Conservation (phyloP, 2,329 filamentous ascomycete genomes). For the Aciculosporium take region DNA sequence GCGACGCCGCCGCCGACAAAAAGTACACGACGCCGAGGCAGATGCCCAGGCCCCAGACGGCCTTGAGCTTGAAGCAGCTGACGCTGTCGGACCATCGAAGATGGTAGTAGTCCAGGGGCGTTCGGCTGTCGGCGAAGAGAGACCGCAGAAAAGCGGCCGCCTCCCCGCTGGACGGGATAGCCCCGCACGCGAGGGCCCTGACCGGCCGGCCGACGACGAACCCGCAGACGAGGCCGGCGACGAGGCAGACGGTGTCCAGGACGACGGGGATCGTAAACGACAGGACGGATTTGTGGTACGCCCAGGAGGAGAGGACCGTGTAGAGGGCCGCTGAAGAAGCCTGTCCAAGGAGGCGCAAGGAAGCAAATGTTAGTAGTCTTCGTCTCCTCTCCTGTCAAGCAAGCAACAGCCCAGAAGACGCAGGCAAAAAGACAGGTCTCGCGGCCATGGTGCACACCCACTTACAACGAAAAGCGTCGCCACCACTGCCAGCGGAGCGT, state of each 20-base stretch:
- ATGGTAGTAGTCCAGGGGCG: conserved; percentile 23
- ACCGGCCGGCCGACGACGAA: conserved; percentile 68
- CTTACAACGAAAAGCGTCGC: conserved; percentile 69
- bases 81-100: conserved; percentile 38
- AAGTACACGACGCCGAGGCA: conserved; percentile 59
- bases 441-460: conserved; percentile 10
- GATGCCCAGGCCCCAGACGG: conserved; percentile 76
- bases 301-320: conserved; percentile 64
- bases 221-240: conserved; percentile 65
- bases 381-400: too few species aligned
- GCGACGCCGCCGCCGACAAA: conserved; percentile 44
- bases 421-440: not conserved
- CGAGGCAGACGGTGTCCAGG: conserved; percentile 54
- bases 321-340: conserved; percentile 69
- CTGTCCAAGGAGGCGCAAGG: conserved; percentile 27
- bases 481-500: conserved; percentile 58
- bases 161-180: conserved; percentile 28
- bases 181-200: conserved; percentile 59
- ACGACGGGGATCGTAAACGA: conserved; percentile 55
- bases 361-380: too few species aligned
- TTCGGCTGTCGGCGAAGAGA: too few species aligned
- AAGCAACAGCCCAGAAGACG: not conserved
- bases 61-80: conserved; percentile 74
- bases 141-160: conserved; percentile 31
- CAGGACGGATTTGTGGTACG: conserved; percentile 63